Base-by-base conservation (phyloP, 2,329 filamentous ascomycete genomes). In the Zymoseptoria crescenta region DNA sequence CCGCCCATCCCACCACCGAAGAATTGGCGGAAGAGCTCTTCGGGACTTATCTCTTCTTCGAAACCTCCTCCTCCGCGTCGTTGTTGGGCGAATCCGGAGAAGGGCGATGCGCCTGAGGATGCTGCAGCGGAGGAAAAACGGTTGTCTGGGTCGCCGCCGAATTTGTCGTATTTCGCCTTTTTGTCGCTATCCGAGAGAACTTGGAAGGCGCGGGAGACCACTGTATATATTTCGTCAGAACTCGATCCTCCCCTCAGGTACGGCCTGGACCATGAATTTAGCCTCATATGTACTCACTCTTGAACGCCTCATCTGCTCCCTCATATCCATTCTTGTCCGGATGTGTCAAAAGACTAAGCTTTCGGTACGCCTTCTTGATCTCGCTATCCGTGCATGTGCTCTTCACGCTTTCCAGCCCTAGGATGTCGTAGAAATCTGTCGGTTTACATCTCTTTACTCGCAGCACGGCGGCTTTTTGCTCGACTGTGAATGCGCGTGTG, bases 291-390 rank as follows among this genome's bases (percentile, higher is more conserved):
- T 54, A 76, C 81, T 74, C 71, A 85, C 83, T 89, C 80, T 99
- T 99, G 79, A 99, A 99, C 30, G 94, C 94, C 78, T 99, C 94
- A 73, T 96, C 94, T 57, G 94, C 93, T 61, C 95, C 86, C 45
- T 93, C 87, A 74, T 96, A 92, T 55, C 92, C 92, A 81, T 99
- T 99, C 80, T 99, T 99, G 80, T 99, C 94, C 64, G 94, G 94
- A 80, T 99, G 94, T 60, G 94, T 99, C 71, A 97, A 81, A 69
- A 99, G 79, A 72, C 89, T 94, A 73, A 95, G 82, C 77, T 96
- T 97, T 71, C 93, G 85, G 77, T 99, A 99, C 6, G 94, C 93
- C 79, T 97, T 97, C 76, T 97, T 99, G 73, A 99, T 91, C 70
- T 97, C 93, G 62, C 80, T 75, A 67, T 97, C 93, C 54, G 85